Base-by-base conservation (phyloP, 1,284 basidiomycete genomes). In the Trichosporon sp. region DNA sequence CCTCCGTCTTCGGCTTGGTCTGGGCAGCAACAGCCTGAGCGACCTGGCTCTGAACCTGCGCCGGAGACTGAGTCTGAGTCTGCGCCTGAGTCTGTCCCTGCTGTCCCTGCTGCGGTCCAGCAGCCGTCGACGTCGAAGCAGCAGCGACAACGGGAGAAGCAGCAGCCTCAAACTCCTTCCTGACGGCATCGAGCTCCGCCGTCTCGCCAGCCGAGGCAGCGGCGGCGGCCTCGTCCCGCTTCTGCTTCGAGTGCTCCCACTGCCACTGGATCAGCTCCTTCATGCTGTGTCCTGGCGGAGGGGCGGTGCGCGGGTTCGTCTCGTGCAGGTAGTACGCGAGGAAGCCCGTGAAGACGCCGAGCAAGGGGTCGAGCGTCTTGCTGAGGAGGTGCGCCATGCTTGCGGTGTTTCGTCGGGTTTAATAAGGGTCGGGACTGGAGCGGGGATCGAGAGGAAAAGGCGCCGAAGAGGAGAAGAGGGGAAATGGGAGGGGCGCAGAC, bases 301-400 rank as follows among this genome's bases (percentile, higher is more conserved):
- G 87, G 10, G 88, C 90, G 1, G 90, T 92, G 66, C 93, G 89
- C 4, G 93, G 93, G 81, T 95, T 90, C 51, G 87, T 91, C 82
- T 95, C 93, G 83, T 92, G 89, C 26, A 96, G 88, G 80, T 92
- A 90, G 82, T 90, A 95, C 0, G 93, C 93, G 59, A 94, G 85
- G 59, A 90, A 82, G 19, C 93, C 84, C 0, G 93, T 94, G 81
- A 93, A 92, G 61, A 93, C 84, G 12, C 92, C 93, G 19, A 95
- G 85, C 32, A 92, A 73, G 16, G 91, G 91, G 82, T 93, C 92
- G 26, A 93, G 78, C 8, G 81, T 81, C 21, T 81, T 77, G 5
- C 80, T 81, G 59, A 84, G 80, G 67, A 84, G 80, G 74, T 83
- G 83, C 3, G 59, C 59, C 59, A 63, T 63, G 56, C 35, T 14